Evolutionary conservation across 441 rosid genomes (phyloP).

Genomic region (Pelargonium fulgidum): DNA sequence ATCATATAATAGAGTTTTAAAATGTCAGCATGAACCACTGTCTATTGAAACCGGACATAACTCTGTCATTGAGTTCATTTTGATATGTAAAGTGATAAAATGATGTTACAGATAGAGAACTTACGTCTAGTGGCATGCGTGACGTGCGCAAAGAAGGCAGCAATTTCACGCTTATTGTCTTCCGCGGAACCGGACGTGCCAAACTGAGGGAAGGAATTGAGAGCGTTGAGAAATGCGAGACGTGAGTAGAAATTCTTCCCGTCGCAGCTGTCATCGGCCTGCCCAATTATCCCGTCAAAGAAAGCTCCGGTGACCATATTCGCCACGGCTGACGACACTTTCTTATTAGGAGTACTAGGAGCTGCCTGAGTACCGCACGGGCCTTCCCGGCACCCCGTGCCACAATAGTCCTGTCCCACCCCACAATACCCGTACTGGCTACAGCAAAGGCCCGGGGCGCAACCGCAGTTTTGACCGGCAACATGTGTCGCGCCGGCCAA

Average conservation of each 20-base stretch:
- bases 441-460: conserved; percentile 14
- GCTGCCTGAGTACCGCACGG: not conserved
- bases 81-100: too few species aligned
- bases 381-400: not conserved
- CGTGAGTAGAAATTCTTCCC: not conserved
- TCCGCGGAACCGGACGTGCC: not conserved
- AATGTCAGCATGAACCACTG: too few species aligned
- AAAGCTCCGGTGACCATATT: not conserved
- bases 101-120: not conserved
- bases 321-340: not conserved
- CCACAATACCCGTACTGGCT: conserved; percentile 23
- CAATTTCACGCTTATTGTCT: not conserved
- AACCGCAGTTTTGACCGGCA: conserved; percentile 8
- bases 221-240: not conserved
- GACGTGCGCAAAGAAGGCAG: not conserved
- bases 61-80: too few species aligned
- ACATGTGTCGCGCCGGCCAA: too few species aligned
- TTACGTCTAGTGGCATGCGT: not conserved
- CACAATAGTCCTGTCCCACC: not conserved
- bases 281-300: not conserved
- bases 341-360: not conserved
- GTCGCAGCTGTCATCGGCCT: not conserved
- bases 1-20: too few species aligned
- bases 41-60: too few species aligned
- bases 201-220: not conserved